These are phyloP conservation scores for Trypanosoma congolense DNA, from an alignment of 208 protist species.

Conservation along the genomic window DNA sequence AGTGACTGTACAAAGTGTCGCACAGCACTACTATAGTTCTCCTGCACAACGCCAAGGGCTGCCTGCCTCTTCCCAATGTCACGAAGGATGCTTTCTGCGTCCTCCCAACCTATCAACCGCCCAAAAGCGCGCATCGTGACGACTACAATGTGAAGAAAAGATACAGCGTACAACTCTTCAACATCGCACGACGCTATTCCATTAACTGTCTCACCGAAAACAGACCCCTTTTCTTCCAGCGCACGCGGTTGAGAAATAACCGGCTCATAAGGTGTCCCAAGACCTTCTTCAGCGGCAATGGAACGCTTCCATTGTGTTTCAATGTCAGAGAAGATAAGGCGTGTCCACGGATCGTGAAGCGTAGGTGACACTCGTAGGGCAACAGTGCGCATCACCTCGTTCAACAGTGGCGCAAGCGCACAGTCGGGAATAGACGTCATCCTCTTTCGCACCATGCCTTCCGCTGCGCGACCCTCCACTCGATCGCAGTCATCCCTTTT, in stretches of 20 bases:
- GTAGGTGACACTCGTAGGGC: slow-evolving; percentile 40
- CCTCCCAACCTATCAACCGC: slow-evolving; percentile 36
- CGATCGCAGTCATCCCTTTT: no score
- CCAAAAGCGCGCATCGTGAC: slow-evolving; percentile 48
- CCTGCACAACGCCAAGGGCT: slow-evolving; percentile 42
- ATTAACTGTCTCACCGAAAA: no score
- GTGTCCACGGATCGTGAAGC: slow-evolving; percentile 59
- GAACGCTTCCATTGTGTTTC: slow-evolving; percentile 8
- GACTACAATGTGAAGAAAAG: slow-evolving; percentile 74
- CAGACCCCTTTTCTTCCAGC: no score
- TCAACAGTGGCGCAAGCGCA: slow-evolving; percentile 69
- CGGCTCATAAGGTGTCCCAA: no score
- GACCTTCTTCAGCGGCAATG: no score
- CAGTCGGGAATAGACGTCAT: slow-evolving; percentile 44
- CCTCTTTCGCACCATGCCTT: slow-evolving; percentile 23
- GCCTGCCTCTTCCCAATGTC: slow-evolving; percentile 55
- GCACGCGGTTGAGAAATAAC: no score
- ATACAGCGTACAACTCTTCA: slow-evolving; percentile 60
- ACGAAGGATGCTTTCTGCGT: slow-evolving; percentile 38
- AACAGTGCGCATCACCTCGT: slow-evolving; percentile 78
- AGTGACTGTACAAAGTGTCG: slow-evolving; percentile 67
- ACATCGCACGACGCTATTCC: slow-evolving; percentile 19
- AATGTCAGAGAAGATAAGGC: slow-evolving; percentile 71
- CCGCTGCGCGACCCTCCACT: no score
- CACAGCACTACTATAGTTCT: slow-evolving; percentile 76